A percentile compares a stretch with the other conserved stretches of the same genome.
Conservation (phyloP, 768 basidiomycete genomes). For the Termitomyces bulborhizus region DNA sequence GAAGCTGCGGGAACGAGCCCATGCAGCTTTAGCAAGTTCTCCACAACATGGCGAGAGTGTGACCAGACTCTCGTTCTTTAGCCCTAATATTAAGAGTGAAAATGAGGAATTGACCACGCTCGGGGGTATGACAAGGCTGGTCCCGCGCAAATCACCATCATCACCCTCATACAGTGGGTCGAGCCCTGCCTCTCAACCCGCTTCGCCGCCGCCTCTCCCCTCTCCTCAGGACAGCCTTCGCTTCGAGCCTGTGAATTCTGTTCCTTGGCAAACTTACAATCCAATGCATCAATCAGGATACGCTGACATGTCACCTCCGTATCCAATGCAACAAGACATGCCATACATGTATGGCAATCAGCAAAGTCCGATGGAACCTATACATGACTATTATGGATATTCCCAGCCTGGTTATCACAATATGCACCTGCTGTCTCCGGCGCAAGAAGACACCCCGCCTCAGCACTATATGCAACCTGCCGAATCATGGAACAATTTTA, state of each 20-base stretch:
- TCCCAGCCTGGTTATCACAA: constrained; percentile 15
- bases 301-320: constrained; percentile 13
- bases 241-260: constrained; percentile 12
- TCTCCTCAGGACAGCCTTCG: constrained; percentile 15
- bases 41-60: constrained; percentile 17
- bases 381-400: constrained; percentile 27
- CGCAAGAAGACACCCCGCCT: constrained; percentile 23
- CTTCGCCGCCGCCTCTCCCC: constrained; percentile 34
- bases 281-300: constrained; percentile 29
- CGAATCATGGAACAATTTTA: constrained; percentile 44
- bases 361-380: constrained; percentile 21
- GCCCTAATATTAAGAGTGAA: constrained; percentile 48
- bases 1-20: constrained; percentile 49
- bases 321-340: constrained; percentile 14
- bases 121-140: constrained; percentile 58
- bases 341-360: constrained; percentile 14
- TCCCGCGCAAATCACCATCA: constrained; percentile 45
- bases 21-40: constrained; percentile 30
- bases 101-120: constrained; percentile 55
- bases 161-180: constrained; percentile 36
- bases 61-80: constrained; percentile 28
- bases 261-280: constrained; percentile 26
- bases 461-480: constrained; percentile 26
- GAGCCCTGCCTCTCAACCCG: constrained; percentile 37
- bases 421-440: constrained; percentile 20